Conservation (phyloP, 2,329 filamentous ascomycete species). For the Epichloe gansuensis region DNA sequence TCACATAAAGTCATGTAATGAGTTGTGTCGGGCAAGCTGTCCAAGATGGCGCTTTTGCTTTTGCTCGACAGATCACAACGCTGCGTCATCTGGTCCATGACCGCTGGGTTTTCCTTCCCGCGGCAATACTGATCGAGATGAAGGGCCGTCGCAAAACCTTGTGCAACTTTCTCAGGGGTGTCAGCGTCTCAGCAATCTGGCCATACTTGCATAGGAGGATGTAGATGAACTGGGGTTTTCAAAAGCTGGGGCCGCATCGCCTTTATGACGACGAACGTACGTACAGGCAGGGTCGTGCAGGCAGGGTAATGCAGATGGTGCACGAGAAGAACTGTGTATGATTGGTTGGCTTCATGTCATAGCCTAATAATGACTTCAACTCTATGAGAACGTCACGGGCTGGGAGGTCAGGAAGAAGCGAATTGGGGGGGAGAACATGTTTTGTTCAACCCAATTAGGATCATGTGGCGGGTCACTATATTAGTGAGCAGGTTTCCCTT, state of each 20-base stretch:
- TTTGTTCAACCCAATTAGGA: not conserved
- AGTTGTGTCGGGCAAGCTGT: not conserved
- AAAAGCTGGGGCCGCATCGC: not conserved
- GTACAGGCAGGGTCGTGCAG: not conserved
- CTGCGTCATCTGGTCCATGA: not conserved
- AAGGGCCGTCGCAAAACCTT: not conserved
- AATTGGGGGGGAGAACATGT: not conserved
- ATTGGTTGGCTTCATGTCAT: not conserved
- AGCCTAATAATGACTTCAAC: not conserved
- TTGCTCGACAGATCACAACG: not conserved
- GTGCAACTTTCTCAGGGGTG: not conserved
- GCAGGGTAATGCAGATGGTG: not conserved
- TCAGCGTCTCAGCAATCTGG: not conserved
- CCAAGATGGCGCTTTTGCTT: not conserved
- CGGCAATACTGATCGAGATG: not conserved
- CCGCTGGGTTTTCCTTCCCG: not conserved
- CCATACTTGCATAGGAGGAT: not conserved
- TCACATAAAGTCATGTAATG: not conserved
- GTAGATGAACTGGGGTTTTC: too few relatives aligned
- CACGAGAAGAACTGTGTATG: not conserved
- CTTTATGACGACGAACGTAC: not conserved
- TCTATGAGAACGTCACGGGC: not conserved
- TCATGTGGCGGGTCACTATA: not conserved
- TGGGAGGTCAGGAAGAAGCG: not conserved
- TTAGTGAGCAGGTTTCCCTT: not conserved